phyloP scores from a whole-genome alignment of 331 rosid genomes.

The Spiraea crenata region DNA sequence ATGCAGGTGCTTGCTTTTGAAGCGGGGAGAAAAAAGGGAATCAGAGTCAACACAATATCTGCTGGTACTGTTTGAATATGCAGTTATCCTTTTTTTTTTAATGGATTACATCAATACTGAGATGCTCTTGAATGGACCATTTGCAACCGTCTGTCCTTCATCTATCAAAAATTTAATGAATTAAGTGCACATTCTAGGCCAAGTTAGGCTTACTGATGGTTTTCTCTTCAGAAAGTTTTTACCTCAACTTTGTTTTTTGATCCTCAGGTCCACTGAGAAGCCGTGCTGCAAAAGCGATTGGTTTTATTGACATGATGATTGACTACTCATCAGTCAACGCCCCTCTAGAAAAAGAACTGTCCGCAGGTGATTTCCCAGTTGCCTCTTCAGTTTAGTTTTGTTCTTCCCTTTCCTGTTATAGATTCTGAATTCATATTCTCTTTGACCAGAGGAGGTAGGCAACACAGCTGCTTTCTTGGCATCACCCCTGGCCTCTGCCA shows the following conservation, averaged over 20 bases:
- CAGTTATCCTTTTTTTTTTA: neutral
- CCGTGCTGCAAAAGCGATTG: constrained; percentile 93
- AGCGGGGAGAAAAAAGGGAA: constrained; percentile 82
- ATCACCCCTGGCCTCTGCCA: constrained; percentile 89
- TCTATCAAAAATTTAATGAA: neutral
- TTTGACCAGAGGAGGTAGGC: constrained; percentile 76
- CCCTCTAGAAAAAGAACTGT: constrained; percentile 77
- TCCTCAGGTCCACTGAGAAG: constrained; percentile 81
- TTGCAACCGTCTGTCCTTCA: too few relatives aligned
- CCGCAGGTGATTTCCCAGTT: constrained; percentile 58
- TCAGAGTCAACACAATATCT: constrained; percentile 87
- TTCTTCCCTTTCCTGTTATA: neutral
- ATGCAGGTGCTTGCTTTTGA: constrained; percentile 93
- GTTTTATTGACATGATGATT: constrained; percentile 90
- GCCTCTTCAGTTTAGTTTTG: neutral
- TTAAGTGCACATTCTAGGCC: neutral
- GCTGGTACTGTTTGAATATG: constrained; percentile 49
- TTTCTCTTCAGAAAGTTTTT: neutral
- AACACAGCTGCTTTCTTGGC: constrained; percentile 79
- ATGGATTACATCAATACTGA: neutral
- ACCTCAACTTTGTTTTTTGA: neutral
- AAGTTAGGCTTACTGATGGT: neutral
- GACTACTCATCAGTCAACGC: constrained; percentile 81
- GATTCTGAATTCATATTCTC: constrained; percentile 5
- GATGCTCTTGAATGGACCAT: neutral